Evolutionary conservation across 2,329 filamentous ascomycete genomes (phyloP).

Genomic region (Alternaria postmessia): DNA sequence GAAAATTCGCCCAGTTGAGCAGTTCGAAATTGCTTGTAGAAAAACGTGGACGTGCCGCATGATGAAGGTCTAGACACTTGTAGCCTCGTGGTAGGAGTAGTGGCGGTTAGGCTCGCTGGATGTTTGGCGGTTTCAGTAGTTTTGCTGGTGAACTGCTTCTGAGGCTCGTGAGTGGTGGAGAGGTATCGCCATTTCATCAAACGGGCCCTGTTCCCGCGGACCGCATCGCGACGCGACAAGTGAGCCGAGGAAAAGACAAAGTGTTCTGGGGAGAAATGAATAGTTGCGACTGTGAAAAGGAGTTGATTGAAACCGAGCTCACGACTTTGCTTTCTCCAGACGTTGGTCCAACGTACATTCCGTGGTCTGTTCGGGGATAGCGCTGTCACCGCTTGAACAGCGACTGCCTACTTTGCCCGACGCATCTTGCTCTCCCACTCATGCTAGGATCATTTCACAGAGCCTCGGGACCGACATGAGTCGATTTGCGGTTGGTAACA

Average conservation of each 20-base stretch:
- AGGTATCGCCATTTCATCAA: constrained; percentile 12
- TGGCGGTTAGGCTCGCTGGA: constrained; percentile 11
- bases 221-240: not conserved
- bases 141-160: constrained; percentile 3
- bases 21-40: constrained; percentile 25
- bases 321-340: not conserved
- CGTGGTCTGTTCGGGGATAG: constrained; percentile 4
- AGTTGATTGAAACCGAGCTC: not conserved
- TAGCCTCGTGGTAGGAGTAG: constrained; percentile 23
- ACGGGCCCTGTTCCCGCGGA: constrained; percentile 14
- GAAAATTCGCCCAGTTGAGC: constrained; percentile 39
- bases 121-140: constrained; percentile 15
- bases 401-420: not conserved
- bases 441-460: not conserved
- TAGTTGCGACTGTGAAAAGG: not conserved
- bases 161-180: constrained; percentile 19
- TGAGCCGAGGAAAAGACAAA: not conserved
- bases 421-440: not conserved
- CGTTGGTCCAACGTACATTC: not conserved
- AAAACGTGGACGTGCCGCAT: constrained; percentile 35
- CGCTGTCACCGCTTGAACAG: not conserved
- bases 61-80: constrained; percentile 25
- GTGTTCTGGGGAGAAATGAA: not conserved
- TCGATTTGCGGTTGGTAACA: not conserved
- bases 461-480: not conserved